These are phyloP conservation scores for Sporothrix euskadiensis DNA, from an alignment of 2,329 filamentous ascomycete species.

Conservation along the genomic window DNA sequence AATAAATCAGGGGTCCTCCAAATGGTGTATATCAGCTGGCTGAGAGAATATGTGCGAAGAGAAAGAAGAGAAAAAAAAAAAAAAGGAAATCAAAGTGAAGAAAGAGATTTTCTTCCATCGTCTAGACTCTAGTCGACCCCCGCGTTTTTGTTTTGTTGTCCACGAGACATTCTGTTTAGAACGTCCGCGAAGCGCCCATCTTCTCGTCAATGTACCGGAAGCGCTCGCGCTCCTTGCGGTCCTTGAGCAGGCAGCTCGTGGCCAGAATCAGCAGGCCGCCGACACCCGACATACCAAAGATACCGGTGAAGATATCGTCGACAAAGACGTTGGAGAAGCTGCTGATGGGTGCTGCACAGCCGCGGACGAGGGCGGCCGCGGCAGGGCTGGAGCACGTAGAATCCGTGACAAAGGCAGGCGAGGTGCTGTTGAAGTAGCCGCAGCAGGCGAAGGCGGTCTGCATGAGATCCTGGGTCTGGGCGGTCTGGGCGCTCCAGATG, in stretches of 20 bases:
- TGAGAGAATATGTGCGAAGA: conserved; percentile 17
- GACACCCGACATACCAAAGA: conserved; percentile 76
- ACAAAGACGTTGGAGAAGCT: conserved; percentile 70
- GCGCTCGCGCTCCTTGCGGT: conserved; percentile 75
- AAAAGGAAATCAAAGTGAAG: not conserved
- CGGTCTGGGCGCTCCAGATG: conserved; percentile 61
- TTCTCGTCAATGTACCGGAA: conserved; percentile 84
- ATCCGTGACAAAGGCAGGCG: conserved; percentile 71
- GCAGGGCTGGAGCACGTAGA: conserved; percentile 67
- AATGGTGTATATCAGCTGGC: conserved; percentile 22
- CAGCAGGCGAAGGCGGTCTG: conserved; percentile 77
- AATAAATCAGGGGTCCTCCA: not conserved
- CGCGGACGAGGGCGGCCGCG: conserved; percentile 67
- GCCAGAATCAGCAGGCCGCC: conserved; percentile 69
- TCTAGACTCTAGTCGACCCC: not conserved
- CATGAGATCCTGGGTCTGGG: conserved; percentile 64
- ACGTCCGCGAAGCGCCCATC: conserved; percentile 55
- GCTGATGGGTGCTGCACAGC: conserved; percentile 68
- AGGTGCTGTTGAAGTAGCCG: conserved; percentile 72
- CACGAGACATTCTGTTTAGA: conserved; percentile 40
- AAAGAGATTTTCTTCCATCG: not conserved
- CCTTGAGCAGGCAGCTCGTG: conserved; percentile 75
- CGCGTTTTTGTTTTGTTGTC: not conserved
- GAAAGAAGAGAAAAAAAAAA: not conserved
- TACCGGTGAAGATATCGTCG: conserved; percentile 74